A percentile compares a stretch with the other conserved stretches of the same genome.
phyloP scores from a whole-genome alignment of 2,329 filamentous ascomycete species.

The Aotearoamyces nothofagi region DNA sequence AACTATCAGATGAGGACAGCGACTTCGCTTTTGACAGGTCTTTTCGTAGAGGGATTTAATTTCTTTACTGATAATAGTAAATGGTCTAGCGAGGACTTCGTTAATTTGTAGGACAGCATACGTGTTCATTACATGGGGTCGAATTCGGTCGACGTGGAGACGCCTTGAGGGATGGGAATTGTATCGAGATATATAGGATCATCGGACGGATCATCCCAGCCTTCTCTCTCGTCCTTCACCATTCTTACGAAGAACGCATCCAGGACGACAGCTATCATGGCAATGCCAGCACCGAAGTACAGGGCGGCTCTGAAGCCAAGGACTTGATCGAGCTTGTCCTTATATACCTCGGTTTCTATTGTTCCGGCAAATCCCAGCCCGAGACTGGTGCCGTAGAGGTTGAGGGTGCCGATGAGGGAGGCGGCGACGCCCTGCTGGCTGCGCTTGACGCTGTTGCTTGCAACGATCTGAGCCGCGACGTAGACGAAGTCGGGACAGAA shows the following conservation, averaged over 20 bases:
- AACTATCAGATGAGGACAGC: too few relatives aligned
- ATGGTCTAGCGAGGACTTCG: too few relatives aligned
- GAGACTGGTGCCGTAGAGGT: conserved; percentile 23
- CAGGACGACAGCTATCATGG: conserved; percentile 19
- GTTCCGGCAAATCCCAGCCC: conserved; percentile 26
- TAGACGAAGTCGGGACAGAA: conserved; percentile 31
- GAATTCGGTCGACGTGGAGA: too few relatives aligned
- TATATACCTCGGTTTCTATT: too few relatives aligned
- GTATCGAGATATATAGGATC: too few relatives aligned
- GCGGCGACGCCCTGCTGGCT: conserved; percentile 31
- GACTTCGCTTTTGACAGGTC: too few relatives aligned
- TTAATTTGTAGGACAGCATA: too few relatives aligned
- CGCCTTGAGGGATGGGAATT: too few relatives aligned
- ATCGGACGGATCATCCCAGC: too few relatives aligned
- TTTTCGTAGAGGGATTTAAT: too few relatives aligned
- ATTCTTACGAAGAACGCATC: conserved; percentile 24
- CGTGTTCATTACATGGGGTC: too few relatives aligned
- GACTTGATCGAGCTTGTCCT: conserved; percentile 11
- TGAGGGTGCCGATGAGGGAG: conserved; percentile 27
- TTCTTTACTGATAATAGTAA: too few relatives aligned
- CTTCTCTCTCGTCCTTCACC: conserved; percentile 23
- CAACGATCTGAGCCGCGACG: conserved; percentile 32
- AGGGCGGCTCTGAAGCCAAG: conserved; percentile 23
- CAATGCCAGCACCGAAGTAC: conserved; percentile 25
- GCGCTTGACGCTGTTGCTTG: conserved; percentile 29